Evolutionary conservation across 805 yeast species (phyloP), one percentile per base, ranked within the genome.

Genomic region (Saccharomyces paradoxus): DNA sequence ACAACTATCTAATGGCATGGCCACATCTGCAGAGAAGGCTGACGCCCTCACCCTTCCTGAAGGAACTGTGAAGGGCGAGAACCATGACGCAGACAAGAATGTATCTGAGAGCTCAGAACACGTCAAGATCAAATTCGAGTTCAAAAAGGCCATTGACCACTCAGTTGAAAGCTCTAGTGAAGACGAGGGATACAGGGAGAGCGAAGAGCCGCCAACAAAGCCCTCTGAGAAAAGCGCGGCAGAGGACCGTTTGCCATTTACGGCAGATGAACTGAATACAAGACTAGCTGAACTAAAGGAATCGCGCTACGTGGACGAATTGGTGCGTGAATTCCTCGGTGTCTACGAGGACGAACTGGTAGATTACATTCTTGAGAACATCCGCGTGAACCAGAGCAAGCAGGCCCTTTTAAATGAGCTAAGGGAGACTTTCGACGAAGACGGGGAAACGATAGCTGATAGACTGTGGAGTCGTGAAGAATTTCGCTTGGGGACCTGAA

Each of bases 381-480:
- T 68, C 22, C 58, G 55, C 17, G 64, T 61, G 46, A 53, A 63
- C 55, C 61, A 61, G 51, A 60, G 54, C 48, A 65, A 58, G 52
- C 48, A 55, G 12, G 57, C 58, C 26, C 55, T 68, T 14, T 50
- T 63, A 14, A 58, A 60, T 22, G 72, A 68, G 41, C 57, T 68
- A 10, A 57, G 57, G 46, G 71, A 68, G 48, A 68, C 71, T 1
- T 68, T 68, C 53, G 72, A 68, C 56, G 70, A 66, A 3, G 72
- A 68, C 50, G 67, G 68, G 17, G 53, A 52, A 12, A 52, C 57
- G 13, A 66, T 68, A 26, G 70, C 62, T 6, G 60, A 60, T 21
- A 60, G 54, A n/a, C 63, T 68, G 14, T 68, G 72, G 72, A 49
- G 58, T 9, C 58, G 60, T 14, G 41, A 53, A 47, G 58, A 50